A percentile compares a stretch with the other conserved stretches of the same genome.
These are phyloP conservation scores for Casaregolazyma suthepensis DNA, from an alignment of 1,139 yeast species.

Conservation along the genomic window DNA sequence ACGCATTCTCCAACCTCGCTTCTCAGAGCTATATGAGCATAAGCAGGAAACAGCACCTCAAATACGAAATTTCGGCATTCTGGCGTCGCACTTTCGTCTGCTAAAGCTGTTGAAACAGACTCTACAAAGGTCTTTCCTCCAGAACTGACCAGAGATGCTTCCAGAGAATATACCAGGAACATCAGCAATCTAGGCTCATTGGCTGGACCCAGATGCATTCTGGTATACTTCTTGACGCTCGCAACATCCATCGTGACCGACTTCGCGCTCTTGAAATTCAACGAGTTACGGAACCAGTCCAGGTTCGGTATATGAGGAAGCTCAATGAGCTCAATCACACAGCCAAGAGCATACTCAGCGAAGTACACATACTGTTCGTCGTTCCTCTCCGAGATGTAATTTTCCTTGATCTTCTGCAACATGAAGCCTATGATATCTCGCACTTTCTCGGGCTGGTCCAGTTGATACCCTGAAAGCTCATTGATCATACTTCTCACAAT, in stretches of 20 bases:
- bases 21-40: slow-evolving; percentile 2
- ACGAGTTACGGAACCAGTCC: slow-evolving; percentile 5
- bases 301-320: slow-evolving; percentile 4
- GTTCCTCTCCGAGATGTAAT: not conserved
- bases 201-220: not conserved
- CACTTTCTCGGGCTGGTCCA: not conserved
- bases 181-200: slow-evolving; percentile 4
- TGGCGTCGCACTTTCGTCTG: not conserved
- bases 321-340: slow-evolving; percentile 2
- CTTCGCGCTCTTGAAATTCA: slow-evolving; percentile 4
- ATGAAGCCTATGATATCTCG: slow-evolving; percentile 1
- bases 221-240: slow-evolving; percentile 1
- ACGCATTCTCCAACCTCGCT: slow-evolving; percentile 3
- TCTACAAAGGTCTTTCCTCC: not conserved
- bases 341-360: slow-evolving; percentile 3
- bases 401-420: slow-evolving; percentile 1
- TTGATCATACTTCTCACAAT: not conserved
- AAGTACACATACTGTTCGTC: not conserved
- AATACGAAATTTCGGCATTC: not conserved
- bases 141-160: not conserved
- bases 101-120: slow-evolving; percentile 2
- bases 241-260: slow-evolving; percentile 2
- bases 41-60: slow-evolving; percentile 3
- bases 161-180: slow-evolving; percentile 8
- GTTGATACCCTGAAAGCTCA: not conserved